Base-by-base conservation (phyloP, 208 protist species). In the Wallacemonas sp. region DNA sequence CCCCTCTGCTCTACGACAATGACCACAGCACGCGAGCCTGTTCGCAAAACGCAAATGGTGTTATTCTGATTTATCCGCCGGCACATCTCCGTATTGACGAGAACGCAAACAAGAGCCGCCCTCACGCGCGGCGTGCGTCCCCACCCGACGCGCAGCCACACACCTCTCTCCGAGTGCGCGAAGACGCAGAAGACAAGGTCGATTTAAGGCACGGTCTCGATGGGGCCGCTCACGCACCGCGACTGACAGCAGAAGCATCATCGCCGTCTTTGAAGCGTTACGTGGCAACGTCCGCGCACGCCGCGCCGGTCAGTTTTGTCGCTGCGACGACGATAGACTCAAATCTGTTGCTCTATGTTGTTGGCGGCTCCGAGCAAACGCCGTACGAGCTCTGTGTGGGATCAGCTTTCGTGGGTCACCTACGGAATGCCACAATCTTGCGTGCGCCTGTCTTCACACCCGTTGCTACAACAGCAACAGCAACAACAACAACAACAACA, bases 401-500 rank as follows among this genome's bases (percentile, higher is more conserved):
- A 2, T 42, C 51, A 4, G 8, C n/a, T 3, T 17, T 8, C 15
- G 6, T 41, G 12, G 9, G 12, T 14, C 9, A 2, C 8, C 5
- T 22, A 4, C 11, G 12, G 12, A 58, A 14, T 33, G 51, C 41
- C 15, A 9, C 17, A 6, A 38, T 58, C 9, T 22, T 58, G 51
- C 51, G 22, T 3, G 31, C 51, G 6, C 51, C 51, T 4, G 19
- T 39, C 14, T 58, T 58, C 28, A 41, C 51, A 0, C 30, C 9
- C 5, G 26, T 58, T 2, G 15, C 51, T 15, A 49, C 44, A 41
- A 17, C 36, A 41, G 36, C 36, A 41, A 59, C 36, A 27, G 36
- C 36, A 59, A 59, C 36, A 59, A 27, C 36, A 59, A 59, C 36
- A 59, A 27, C 36, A 59, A 59, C 36, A 59, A 59, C 36, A 59